These are phyloP conservation scores for Aspergillus floridensis DNA, from an alignment of 2,329 filamentous ascomycete genomes.

Conservation along the genomic window DNA sequence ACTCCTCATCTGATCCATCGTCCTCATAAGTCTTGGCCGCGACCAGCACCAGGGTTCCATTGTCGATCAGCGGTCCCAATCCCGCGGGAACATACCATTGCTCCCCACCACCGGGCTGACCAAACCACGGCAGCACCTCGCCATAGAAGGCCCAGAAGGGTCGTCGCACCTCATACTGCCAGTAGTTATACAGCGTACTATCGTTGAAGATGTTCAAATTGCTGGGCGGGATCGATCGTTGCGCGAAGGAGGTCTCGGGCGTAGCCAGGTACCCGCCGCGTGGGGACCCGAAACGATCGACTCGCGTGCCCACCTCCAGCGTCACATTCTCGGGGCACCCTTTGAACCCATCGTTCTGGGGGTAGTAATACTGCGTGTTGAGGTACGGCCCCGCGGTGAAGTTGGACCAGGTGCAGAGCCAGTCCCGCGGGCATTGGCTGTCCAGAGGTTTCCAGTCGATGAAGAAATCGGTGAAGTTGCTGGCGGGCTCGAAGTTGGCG, in stretches of 20 bases:
- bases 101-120: neutral
- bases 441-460: neutral
- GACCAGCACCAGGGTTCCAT: neutral
- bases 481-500: neutral
- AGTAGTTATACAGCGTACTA: slow-evolving; percentile 3
- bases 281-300: neutral
- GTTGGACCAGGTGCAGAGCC: slow-evolving; percentile 4
- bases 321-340: neutral
- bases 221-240: neutral
- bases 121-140: neutral
- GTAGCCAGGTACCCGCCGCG: neutral
- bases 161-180: neutral
- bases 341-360: neutral
- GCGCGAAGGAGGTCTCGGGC: neutral
- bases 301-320: neutral
- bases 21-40: neutral
- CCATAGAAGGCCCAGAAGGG: neutral
- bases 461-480: neutral
- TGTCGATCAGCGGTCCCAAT: neutral
- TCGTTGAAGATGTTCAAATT: neutral
- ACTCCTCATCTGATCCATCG: neutral
- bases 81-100: neutral
- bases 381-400: neutral
- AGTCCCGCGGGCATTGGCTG: neutral
- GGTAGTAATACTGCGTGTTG: neutral